Base-by-base conservation (phyloP, 1,139 yeast genomes). In the Saccharomyces hybrid region DNA sequence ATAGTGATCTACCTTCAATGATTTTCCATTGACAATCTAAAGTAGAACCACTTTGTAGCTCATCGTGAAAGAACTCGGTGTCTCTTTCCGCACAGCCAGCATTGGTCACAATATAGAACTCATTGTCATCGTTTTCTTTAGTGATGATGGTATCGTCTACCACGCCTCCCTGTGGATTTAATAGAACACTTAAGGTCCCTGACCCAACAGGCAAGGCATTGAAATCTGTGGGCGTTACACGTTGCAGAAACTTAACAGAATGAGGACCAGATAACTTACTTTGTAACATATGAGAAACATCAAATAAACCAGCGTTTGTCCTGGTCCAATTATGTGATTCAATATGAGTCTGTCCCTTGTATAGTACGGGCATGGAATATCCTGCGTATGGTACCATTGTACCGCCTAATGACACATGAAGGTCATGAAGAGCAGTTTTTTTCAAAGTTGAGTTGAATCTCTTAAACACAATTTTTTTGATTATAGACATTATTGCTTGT, bases 331-430 rank as follows among this genome's bases (percentile, higher is more conserved):
- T 80, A 74, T 93, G 99, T 1, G 97, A 90, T 58, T 90, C 96
- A 50, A 89, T 83, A 70, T 91, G 98, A 3, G 89, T 73, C 71
- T 88, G 96, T 23, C 78, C 83, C 62, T 82, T 79, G 75, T 91
- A 93, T 50, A 89, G 73, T 11, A 93, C 91, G 1, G 99, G 99
- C 98, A 93, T 91, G 52, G 85, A 82, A 68, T 81, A 93, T 16
- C 97, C 97, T 28, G 98, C 98, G 72, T 88, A 93, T 47, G 93
- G 95, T 3, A 90, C 98, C 86, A 93, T 85, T 58, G 88, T 90
- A 13, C 91, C 99, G 5, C 91, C 93, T 51, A 83, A 75, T 57
- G 81, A 80, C 41, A 86, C 75, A 69, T 93, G 98, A 46, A 90
- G 78, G 59, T 86, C 90, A 68, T 86, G 81, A 51, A 93, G 78